Conservation (phyloP, 768 basidiomycete genomes). For the Tulasnella sp. region DNA sequence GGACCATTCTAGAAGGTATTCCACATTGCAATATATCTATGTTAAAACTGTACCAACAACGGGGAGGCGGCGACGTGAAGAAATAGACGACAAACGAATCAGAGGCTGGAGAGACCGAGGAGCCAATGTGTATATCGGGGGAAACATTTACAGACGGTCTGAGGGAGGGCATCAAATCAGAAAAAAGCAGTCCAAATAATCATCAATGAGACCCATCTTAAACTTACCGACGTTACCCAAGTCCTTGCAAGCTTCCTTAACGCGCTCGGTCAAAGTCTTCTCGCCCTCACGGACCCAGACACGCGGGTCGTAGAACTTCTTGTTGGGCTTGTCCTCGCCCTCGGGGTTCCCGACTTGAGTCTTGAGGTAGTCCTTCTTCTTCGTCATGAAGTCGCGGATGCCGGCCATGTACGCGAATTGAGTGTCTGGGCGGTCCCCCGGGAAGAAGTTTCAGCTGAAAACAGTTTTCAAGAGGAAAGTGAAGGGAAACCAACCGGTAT, state of each 20-base stretch:
- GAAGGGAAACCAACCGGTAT: constrained; percentile 44
- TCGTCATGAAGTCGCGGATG: constrained; percentile 77
- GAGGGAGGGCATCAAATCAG: no score
- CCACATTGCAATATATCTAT: neutral
- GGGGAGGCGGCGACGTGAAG: neutral
- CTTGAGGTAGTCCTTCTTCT: constrained; percentile 79
- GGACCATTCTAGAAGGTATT: neutral
- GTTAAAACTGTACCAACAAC: neutral
- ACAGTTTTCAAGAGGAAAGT: neutral
- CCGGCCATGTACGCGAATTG: constrained; percentile 86
- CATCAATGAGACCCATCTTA: neutral
- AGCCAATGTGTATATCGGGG: no score
- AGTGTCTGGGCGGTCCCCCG: constrained; percentile 41
- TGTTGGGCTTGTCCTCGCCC: constrained; percentile 95
- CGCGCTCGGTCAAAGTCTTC: constrained; percentile 77
- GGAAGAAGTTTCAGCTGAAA: constrained; percentile 7
- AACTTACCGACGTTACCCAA: constrained; percentile 56
- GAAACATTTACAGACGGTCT: neutral
- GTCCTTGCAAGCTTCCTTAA: constrained; percentile 89
- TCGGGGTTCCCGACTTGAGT: constrained; percentile 97
- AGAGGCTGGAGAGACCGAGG: no score
- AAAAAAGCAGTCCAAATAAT: neutral
- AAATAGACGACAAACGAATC: neutral
- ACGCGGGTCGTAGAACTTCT: constrained; percentile 98
- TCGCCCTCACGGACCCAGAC: constrained; percentile 99